Base-by-base conservation (phyloP, 352 stramenopile genomes). In the Pseudoperonospora humuli region DNA sequence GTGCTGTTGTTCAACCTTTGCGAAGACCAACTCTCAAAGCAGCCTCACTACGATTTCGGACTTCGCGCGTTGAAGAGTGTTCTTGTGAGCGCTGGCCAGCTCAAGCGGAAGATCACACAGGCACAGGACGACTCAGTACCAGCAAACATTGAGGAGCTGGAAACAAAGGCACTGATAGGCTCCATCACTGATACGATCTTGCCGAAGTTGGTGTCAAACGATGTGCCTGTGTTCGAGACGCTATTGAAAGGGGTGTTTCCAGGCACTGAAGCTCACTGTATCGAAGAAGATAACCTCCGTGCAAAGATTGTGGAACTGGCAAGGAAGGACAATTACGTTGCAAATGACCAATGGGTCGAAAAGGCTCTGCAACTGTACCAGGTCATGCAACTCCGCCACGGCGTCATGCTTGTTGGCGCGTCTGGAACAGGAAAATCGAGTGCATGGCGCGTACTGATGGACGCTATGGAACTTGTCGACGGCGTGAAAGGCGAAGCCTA, bases 31-130 rank as follows among this genome's bases (percentile, higher is more conserved):
- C 86, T 99, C 32, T 99, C 96, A 1, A 96, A 96, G 46, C 97
- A 99, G 54, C 84, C 83, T n/a, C 97, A 99, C 66, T 99, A 99
- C 66, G 97, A 99, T 60, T 99, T 99, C 66, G 97, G 97, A 3
- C 82, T 99, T 34, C 91, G 97, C 50, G 96, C 97, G 3, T 67
- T 99, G 38, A 99, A 99, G 74, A 98, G 93, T 38, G 90, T 99
- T 26, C 77, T 99, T 2, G 90, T 99, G 0, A 97, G 93, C 51
- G 97, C 96, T 25, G 97, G 97, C 20, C 95, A 97, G 34, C 64
- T 99, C 17, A 99, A 99, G 54, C 82, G 96, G 33, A 96, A 97
- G 49, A 84, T 79, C 18, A 79, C 57, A 4, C 66, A 81, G 23
- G 59, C 62, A 15, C 67, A 78, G n/a, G 39, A 70, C 7, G 52